These are phyloP conservation scores for Fraxinus dipetala DNA, from an alignment of 305 asterid genomes.

Conservation along the genomic window DNA sequence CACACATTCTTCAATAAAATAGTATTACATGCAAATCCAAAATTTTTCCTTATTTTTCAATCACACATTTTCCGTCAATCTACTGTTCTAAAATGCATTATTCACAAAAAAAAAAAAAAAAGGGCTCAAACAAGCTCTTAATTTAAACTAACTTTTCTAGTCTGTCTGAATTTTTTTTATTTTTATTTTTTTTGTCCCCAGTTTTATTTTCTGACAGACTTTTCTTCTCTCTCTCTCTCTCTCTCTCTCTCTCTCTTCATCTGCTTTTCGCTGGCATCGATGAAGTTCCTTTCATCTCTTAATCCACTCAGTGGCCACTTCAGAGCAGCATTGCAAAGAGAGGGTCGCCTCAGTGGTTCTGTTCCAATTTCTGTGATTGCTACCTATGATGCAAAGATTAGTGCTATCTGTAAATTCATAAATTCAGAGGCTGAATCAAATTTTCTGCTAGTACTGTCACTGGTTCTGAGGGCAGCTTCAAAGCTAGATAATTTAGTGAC, in stretches of 20 bases:
- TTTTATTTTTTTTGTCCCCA: background rate
- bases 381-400: constrained; percentile 56
- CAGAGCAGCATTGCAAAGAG: constrained; percentile 70
- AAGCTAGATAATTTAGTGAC: constrained; percentile 42
- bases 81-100: background rate
- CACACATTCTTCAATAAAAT: too few species aligned
- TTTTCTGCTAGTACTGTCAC: constrained; percentile 54
- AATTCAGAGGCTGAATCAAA: constrained; percentile 52
- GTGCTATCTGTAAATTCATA: constrained; percentile 69
- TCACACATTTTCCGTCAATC: background rate
- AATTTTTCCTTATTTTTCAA: background rate
- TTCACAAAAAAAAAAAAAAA: too few species aligned
- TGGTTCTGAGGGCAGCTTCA: constrained; percentile 55
- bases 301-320: constrained; percentile 90
- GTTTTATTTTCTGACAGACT: background rate
- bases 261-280: constrained; percentile 26
- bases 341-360: constrained; percentile 53
- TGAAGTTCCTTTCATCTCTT: constrained; percentile 67
- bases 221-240: background rate
- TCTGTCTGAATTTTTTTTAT: background rate
- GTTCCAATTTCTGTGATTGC: constrained; percentile 76
- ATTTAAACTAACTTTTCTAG: background rate
- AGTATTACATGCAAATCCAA: background rate
- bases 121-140: too few species aligned
- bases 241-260: background rate